These are phyloP conservation scores for Firmiana major DNA, from an alignment of 345 rosid genomes.

Conservation along the genomic window DNA sequence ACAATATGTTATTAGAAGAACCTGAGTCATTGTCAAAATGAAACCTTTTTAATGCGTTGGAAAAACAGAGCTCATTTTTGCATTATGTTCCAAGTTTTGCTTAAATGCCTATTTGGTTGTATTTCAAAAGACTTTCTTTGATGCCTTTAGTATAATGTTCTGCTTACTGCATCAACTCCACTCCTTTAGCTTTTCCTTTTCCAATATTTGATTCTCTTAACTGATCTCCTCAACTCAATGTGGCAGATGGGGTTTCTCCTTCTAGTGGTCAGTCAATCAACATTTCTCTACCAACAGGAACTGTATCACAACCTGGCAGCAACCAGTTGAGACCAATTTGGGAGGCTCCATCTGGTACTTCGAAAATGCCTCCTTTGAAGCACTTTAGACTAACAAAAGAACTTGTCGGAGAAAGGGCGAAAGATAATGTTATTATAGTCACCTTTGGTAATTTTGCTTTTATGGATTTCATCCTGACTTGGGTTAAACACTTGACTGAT, in stretches of 20 bases:
- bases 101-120: neutral
- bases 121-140: neutral
- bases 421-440: conserved; percentile 71
- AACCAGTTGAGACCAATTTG: conserved; percentile 48
- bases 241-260: conserved; percentile 36
- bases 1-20: neutral
- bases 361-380: conserved; percentile 80
- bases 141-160: neutral
- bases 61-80: neutral
- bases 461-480: conserved; percentile 93
- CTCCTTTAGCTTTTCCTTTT: neutral
- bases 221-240: conserved; percentile 6
- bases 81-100: neutral
- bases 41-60: neutral
- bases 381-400: conserved; percentile 66
- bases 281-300: conserved; percentile 35
- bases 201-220: conserved; percentile 6
- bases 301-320: conserved; percentile 28
- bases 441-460: conserved; percentile 95
- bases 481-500: conserved; percentile 93
- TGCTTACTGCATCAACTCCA: neutral
- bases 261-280: conserved; percentile 25
- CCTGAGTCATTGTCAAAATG: neutral
- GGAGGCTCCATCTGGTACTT: conserved; percentile 58
- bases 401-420: conserved; percentile 61